These are phyloP conservation scores for Hypoxylon fuscum DNA, from an alignment of 495 filamentous ascomycete genomes.

Conservation along the genomic window DNA sequence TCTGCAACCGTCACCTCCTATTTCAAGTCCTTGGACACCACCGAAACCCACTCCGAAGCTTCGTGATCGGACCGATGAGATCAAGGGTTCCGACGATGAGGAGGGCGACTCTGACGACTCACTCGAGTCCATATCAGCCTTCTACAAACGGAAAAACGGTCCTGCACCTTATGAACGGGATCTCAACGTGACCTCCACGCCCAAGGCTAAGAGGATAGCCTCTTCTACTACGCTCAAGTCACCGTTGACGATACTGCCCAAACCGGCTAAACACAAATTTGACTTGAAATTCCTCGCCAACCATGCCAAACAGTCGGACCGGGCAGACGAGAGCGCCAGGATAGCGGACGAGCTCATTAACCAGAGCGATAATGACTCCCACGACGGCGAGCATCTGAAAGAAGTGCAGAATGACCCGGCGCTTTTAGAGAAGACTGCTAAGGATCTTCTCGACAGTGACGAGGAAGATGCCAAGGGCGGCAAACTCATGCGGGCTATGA, in stretches of 20 bases:
- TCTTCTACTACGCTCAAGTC: constrained; percentile 46
- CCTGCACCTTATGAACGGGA: constrained; percentile 34
- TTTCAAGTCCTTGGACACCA: constrained; percentile 43
- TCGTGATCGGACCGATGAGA: constrained; percentile 55
- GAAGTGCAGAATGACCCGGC: constrained; percentile 35
- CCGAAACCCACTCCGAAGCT: constrained; percentile 37
- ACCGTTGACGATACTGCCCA: constrained; percentile 58
- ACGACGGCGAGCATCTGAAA: constrained; percentile 19
- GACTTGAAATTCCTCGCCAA: constrained; percentile 72
- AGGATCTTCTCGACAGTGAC: constrained; percentile 57
- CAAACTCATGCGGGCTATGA: constrained; percentile 74
- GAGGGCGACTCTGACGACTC: constrained; percentile 64
- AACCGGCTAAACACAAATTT: constrained; percentile 69
- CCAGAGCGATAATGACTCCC: constrained; percentile 34
- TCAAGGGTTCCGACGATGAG: constrained; percentile 76
- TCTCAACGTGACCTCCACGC: constrained; percentile 43
- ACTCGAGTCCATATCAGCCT: constrained; percentile 40
- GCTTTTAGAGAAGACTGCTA: constrained; percentile 47
- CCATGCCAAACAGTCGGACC: constrained; percentile 65
- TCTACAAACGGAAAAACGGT: constrained; percentile 31
- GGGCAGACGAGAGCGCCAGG: constrained; percentile 62
- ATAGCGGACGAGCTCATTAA: constrained; percentile 38
- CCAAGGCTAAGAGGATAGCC: constrained; percentile 52
- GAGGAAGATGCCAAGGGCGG: constrained; percentile 63
- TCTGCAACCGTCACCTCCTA: constrained; percentile 1